Evolutionary conservation across 2,329 filamentous ascomycete species (phyloP).

Genomic region (Blastomyces percursus): DNA sequence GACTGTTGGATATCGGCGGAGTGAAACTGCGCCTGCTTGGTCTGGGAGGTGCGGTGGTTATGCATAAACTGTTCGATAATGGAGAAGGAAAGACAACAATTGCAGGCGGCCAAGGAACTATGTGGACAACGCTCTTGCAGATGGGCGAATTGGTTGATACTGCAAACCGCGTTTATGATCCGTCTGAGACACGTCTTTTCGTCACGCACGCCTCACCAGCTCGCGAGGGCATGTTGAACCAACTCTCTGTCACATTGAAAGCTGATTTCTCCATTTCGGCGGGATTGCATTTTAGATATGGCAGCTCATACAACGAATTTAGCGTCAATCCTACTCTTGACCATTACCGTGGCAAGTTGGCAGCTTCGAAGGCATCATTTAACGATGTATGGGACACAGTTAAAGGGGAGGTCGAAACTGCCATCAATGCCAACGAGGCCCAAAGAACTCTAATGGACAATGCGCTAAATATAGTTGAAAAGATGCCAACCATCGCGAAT

Average conservation of each 20-base stretch:
- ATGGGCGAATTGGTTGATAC: conserved; percentile 98
- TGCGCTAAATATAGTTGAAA: conserved; percentile 85
- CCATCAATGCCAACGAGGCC: conserved; percentile 83
- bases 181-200: conserved; percentile 92
- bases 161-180: conserved; percentile 95
- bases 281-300: conserved; percentile 94
- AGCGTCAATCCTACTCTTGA: conserved; percentile 96
- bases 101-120: conserved; percentile 93
- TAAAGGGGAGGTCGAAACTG: conserved; percentile 87
- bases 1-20: conserved; percentile 85
- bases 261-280: conserved; percentile 97
- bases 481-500: conserved; percentile 92
- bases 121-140: conserved; percentile 97
- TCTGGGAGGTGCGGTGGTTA: conserved; percentile 90
- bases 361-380: conserved; percentile 95
- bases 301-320: conserved; percentile 99
- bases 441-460: conserved; percentile 88
- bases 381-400: conserved; percentile 99
- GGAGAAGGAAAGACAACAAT: conserved; percentile 97
- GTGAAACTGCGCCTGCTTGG: conserved; percentile 92
- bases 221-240: conserved; percentile 90
- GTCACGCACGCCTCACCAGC: conserved; percentile 95
- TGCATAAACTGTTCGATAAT: conserved; percentile 99
- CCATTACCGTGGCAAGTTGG: conserved; percentile 96
- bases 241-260: conserved; percentile 93